Conservation (phyloP, 2,329 filamentous ascomycete species). For the Didymella glomerata region DNA sequence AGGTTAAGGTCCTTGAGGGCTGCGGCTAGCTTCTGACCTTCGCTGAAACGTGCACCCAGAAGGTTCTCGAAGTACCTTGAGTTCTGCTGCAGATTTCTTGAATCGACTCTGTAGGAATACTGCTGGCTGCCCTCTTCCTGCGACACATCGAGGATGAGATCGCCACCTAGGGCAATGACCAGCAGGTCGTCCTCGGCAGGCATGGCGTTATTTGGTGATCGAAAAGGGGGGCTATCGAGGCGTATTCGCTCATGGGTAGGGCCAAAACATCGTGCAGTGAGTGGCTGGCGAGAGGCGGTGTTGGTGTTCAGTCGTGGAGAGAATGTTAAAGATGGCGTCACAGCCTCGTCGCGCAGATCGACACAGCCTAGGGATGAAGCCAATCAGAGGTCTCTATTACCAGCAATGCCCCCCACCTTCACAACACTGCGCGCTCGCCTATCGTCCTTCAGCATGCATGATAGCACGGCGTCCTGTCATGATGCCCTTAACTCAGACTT, state of each 20-base stretch:
- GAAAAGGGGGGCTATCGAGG: conserved; percentile 20
- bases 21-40: conserved; percentile 65
- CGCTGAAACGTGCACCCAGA: conserved; percentile 70
- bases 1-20: conserved; percentile 61
- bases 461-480: too few species aligned
- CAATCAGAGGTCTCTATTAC: conserved; percentile 14
- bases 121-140: conserved; percentile 68
- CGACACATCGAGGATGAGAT: conserved; percentile 71
- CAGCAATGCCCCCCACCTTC: too few species aligned
- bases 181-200: conserved; percentile 51
- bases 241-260: conserved; percentile 56
- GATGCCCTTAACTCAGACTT: too few species aligned
- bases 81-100: conserved; percentile 64
- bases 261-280: conserved; percentile 57
- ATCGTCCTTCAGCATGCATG: too few species aligned
- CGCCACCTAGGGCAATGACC: conserved; percentile 65
- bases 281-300: conserved; percentile 7
- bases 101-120: conserved; percentile 69
- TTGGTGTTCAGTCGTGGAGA: conserved; percentile 2
- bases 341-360: conserved; percentile 2
- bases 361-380: neutral
- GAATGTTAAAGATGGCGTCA: conserved; percentile 12
- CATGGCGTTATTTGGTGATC: conserved; percentile 29
- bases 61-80: conserved; percentile 77
- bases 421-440: too few species aligned